Percentiles rank a stretch among this genome's conserved stretches.
phyloP scores from a whole-genome alignment of 2,329 filamentous ascomycete species.

The Fusarium circinatum region DNA sequence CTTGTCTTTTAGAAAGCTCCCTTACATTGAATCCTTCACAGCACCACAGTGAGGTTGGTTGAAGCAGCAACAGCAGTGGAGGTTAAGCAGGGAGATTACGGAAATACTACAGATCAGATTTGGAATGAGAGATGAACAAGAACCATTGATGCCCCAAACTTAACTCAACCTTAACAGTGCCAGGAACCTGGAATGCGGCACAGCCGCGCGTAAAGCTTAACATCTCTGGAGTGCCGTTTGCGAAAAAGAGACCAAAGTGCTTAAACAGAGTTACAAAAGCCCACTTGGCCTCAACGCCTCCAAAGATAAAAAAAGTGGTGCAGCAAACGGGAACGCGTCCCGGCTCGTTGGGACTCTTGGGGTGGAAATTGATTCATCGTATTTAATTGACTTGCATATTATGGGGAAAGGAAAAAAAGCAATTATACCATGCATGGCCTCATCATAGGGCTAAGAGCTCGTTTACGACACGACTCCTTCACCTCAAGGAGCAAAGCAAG shows the following conservation, averaged over 20 bases:
- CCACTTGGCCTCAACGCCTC: not conserved
- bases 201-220: not conserved
- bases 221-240: slow-evolving; percentile 6
- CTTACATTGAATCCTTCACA: slow-evolving; percentile 11
- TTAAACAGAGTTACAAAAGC: not conserved
- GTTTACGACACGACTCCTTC: slow-evolving; percentile 4
- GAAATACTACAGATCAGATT: not conserved
- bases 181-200: slow-evolving; percentile 19
- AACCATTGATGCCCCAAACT: not conserved
- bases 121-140: not conserved
- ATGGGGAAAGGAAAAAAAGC: slow-evolving; percentile 1
- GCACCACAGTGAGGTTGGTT: not conserved
- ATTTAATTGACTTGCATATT: not conserved
- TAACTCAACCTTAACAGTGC: not conserved
- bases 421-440: slow-evolving; percentile 3
- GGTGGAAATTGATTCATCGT: slow-evolving; percentile 16
- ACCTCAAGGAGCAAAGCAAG: not conserved
- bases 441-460: not conserved
- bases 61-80: not conserved
- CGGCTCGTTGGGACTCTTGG: slow-evolving; percentile 13
- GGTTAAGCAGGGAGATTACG: slow-evolving; percentile 19
- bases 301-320: slow-evolving; percentile 19
- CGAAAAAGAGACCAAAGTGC: not conserved
- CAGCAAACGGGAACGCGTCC: slow-evolving; percentile 1
- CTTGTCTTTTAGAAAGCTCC: not conserved